Evolutionary conservation across 1,284 basidiomycete genomes (phyloP).

Genomic region (Xerocomus amazonicus): DNA sequence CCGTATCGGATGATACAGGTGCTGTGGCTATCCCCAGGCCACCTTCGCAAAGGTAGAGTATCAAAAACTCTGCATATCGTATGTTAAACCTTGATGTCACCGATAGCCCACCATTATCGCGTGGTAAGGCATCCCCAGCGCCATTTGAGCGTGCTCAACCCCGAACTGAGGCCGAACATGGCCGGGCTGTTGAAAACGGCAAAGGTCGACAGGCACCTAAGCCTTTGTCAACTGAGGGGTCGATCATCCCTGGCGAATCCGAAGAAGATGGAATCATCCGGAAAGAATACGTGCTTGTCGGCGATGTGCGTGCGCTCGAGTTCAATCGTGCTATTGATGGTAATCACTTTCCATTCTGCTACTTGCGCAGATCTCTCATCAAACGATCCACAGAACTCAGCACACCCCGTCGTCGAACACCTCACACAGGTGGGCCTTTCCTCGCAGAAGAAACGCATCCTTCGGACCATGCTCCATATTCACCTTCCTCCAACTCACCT

Average conservation of each 20-base stretch:
- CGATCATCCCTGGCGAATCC: conserved; percentile 74
- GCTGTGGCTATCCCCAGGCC: conserved; percentile 3
- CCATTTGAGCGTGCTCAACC: conserved; percentile 12
- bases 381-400: conserved; percentile 52
- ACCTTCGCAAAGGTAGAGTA: conserved; percentile 20
- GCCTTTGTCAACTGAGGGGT: conserved; percentile 57
- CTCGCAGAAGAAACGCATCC: conserved; percentile 39
- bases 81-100: background rate
- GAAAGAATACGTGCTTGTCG: conserved; percentile 76
- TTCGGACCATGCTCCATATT: conserved; percentile 26
- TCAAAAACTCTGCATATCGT: background rate
- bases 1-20: conserved; percentile 16
- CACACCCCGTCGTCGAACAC: conserved; percentile 52
- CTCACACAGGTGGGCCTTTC: conserved; percentile 46
- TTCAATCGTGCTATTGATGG: conserved; percentile 78
- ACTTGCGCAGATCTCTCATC: conserved; percentile 7
- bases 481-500: conserved; percentile 24
- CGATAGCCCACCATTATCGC: conserved; percentile 16
- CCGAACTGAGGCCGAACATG: conserved; percentile 10
- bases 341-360: conserved; percentile 28
- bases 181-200: conserved; percentile 6
- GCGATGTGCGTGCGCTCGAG: conserved; percentile 69
- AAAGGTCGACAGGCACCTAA: conserved; percentile 20
- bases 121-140: conserved; percentile 16
- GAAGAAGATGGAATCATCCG: conserved; percentile 74